Conservation (phyloP, 164 flowering plant genomes). For the Litsea cubeba region DNA sequence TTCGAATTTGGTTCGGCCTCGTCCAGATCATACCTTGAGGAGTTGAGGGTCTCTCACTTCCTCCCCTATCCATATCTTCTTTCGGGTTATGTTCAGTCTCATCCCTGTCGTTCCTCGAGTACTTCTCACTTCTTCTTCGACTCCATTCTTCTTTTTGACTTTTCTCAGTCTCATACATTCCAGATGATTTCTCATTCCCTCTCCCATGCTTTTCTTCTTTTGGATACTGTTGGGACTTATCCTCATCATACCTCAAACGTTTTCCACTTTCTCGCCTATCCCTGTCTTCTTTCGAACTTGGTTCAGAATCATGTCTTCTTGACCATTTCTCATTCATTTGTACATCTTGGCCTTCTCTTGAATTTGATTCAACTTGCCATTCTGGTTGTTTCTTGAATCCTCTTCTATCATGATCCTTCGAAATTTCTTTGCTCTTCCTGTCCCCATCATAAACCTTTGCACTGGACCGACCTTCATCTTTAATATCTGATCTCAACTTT, state of each 20-base stretch:
- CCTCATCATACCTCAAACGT: slow-evolving; percentile 8
- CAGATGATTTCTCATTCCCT: slow-evolving; percentile 10
- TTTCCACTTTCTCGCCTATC: slow-evolving; percentile 15
- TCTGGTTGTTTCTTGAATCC: slow-evolving; percentile 10
- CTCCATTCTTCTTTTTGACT: slow-evolving; percentile 8
- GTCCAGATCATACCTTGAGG: slow-evolving; percentile 22
- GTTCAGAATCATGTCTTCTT: slow-evolving; percentile 2
- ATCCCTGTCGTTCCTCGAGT: slow-evolving; percentile 8
- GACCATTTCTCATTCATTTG: slow-evolving; percentile 8
- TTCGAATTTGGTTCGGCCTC: not conserved
- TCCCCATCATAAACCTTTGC: slow-evolving; percentile 9
- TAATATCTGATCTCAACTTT: slow-evolving; percentile 11
- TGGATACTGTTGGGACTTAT: slow-evolving; percentile 2
- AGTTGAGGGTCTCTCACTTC: slow-evolving; percentile 14
- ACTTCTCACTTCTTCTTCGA: slow-evolving; percentile 5
- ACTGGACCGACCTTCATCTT: slow-evolving; percentile 13
- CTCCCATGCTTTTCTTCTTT: slow-evolving; percentile 14
- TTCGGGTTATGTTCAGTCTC: slow-evolving; percentile 6
- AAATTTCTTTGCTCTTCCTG: slow-evolving; percentile 1
- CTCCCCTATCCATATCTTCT: slow-evolving; percentile 18
- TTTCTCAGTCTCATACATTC: slow-evolving; percentile 11
- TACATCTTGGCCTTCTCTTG: not conserved
- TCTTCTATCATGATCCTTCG: slow-evolving; percentile 16
- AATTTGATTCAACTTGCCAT: slow-evolving; percentile 9
- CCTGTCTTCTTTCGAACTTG: slow-evolving; percentile 6